phyloP scores from a whole-genome alignment of 805 yeast species.

The Spathaspora hagerdaliae region DNA sequence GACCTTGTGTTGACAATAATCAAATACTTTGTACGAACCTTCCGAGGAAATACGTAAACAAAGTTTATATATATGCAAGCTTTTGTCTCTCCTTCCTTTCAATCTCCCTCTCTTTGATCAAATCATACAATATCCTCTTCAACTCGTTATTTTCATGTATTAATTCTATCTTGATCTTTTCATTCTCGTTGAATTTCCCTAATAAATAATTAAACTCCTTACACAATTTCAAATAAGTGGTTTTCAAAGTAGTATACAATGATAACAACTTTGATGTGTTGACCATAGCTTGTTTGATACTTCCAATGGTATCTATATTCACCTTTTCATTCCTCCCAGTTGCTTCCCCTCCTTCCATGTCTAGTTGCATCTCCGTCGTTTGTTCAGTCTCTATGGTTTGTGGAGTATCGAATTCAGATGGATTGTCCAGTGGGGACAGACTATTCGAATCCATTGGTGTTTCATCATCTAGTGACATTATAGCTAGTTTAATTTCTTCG shows the following conservation, averaged over 20 bases:
- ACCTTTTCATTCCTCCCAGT: constrained; percentile 45
- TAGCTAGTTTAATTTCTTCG: constrained; percentile 3
- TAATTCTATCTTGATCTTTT: constrained; percentile 27
- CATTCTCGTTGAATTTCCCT: constrained; percentile 34
- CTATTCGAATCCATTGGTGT: background rate
- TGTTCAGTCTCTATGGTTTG: background rate
- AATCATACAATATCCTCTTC: constrained; percentile 22
- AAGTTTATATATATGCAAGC: too few species aligned
- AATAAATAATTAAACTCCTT: constrained; percentile 34
- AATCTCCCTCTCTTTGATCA: constrained; percentile 20
- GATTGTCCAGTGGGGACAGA: background rate
- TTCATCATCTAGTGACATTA: background rate
- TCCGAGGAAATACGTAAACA: too few species aligned
- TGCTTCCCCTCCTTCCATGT: background rate
- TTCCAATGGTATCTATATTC: constrained; percentile 22
- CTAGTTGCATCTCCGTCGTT: background rate
- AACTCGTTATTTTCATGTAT: constrained; percentile 35
- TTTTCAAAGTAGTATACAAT: constrained; percentile 29
- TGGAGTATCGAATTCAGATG: background rate
- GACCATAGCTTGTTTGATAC: constrained; percentile 21
- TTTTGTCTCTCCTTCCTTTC: background rate
- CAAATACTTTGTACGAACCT: too few species aligned
- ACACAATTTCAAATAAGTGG: constrained; percentile 34
- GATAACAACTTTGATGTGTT: constrained; percentile 22
- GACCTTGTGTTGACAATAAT: too few species aligned